A percentile compares a stretch with the other conserved stretches of the same genome.
These are phyloP conservation scores for Yarrowia osloensis DNA, from an alignment of 805 yeast species.

Conservation along the genomic window DNA sequence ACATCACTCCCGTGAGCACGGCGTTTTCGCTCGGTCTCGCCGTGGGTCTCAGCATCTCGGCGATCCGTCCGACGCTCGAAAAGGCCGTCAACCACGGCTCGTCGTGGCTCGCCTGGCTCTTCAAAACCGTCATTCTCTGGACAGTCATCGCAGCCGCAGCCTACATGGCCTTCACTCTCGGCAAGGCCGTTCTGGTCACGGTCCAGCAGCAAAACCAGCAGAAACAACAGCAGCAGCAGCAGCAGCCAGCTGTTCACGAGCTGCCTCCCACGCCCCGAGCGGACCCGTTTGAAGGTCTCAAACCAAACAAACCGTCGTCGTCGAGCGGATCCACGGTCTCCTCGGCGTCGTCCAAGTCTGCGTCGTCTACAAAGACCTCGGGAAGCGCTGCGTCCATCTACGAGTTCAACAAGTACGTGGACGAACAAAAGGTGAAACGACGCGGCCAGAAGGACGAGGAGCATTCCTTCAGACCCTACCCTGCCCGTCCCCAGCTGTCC, in stretches of 20 bases:
- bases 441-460: constrained; percentile 24
- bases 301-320: neutral
- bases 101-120: constrained; percentile 9
- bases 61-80: neutral
- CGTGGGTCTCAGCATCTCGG: constrained; percentile 11
- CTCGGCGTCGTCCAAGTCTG: neutral
- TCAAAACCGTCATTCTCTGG: neutral
- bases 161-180: constrained; percentile 4
- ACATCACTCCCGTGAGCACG: neutral
- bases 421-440: neutral
- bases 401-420: constrained; percentile 24
- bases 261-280: neutral
- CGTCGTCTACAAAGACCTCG: neutral
- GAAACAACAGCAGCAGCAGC: neutral
- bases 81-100: constrained; percentile 18
- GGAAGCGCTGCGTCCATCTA: constrained; percentile 25
- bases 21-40: constrained; percentile 4
- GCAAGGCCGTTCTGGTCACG: neutral
- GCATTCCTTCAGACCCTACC: constrained; percentile 24
- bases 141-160: neutral
- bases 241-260: neutral
- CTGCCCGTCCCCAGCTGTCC: constrained; percentile 19
- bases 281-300: constrained; percentile 20
- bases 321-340: neutral
- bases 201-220: neutral